A percentile compares a stretch with the other conserved stretches of the same genome.
Conservation (phyloP, 495 filamentous ascomycete genomes). For the Penicillium turbatum region DNA sequence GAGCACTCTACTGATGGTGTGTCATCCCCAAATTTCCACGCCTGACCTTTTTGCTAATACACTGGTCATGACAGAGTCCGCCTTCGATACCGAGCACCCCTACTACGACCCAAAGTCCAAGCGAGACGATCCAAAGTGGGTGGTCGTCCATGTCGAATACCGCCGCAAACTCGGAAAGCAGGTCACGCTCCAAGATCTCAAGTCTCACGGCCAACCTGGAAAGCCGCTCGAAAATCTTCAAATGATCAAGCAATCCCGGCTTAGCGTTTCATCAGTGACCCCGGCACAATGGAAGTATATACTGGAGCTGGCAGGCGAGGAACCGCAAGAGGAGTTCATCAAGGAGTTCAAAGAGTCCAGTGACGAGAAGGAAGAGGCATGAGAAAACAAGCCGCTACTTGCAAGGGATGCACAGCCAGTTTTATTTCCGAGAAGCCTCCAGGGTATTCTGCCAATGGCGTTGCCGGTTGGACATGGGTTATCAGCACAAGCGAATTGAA, state of each 20-base stretch:
- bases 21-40: slow-evolving; percentile 15
- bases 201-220: slow-evolving; percentile 53
- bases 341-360: slow-evolving; percentile 10
- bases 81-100: slow-evolving; percentile 69
- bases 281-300: slow-evolving; percentile 78
- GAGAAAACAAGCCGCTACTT: background rate
- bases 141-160: slow-evolving; percentile 82
- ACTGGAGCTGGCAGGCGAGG: slow-evolving; percentile 41
- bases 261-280: slow-evolving; percentile 80
- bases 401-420: background rate
- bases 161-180: slow-evolving; percentile 71
- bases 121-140: slow-evolving; percentile 82
- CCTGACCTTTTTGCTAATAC: slow-evolving; percentile 6
- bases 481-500: slow-evolving; percentile 7
- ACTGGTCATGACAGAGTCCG: slow-evolving; percentile 53
- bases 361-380: slow-evolving; percentile 9
- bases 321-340: slow-evolving; percentile 13
- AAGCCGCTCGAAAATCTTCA: slow-evolving; percentile 74
- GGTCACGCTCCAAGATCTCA: slow-evolving; percentile 70
- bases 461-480: slow-evolving; percentile 4
- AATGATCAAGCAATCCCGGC: slow-evolving; percentile 68
- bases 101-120: slow-evolving; percentile 77
- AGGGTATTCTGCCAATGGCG: slow-evolving; percentile 1
- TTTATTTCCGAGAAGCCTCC: background rate
- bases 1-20: slow-evolving; percentile 76